Conservation (phyloP, 108 stramenopile species). For the Skeletonema marinoi region DNA sequence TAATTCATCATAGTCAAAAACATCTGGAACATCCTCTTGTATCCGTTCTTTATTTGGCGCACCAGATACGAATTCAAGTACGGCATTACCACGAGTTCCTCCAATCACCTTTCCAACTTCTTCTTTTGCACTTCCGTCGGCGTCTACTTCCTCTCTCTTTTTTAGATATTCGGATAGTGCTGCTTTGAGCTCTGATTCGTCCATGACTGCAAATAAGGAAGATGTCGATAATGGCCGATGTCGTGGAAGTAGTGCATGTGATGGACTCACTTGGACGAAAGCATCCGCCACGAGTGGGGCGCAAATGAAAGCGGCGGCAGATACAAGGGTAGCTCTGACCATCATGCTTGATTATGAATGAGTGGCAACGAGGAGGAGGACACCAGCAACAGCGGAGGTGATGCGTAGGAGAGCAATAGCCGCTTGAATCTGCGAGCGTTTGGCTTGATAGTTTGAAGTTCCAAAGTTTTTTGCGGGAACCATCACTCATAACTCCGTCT, state of each 20-base stretch:
- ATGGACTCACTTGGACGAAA: background rate
- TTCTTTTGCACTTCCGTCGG: constrained; percentile 67
- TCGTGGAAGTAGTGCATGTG: background rate
- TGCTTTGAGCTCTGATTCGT: constrained; percentile 58
- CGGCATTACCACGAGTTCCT: constrained; percentile 75
- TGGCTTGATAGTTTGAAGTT: no score
- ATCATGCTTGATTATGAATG: no score
- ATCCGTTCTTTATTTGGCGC: constrained; percentile 70
- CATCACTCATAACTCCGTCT: no score
- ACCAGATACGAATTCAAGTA: constrained; percentile 77
- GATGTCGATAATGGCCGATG: background rate
- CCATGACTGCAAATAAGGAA: background rate
- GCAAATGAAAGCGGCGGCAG: background rate
- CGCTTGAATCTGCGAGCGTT: no score
- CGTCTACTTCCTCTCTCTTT: constrained; percentile 65
- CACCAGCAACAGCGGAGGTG: no score
- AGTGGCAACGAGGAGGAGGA: no score
- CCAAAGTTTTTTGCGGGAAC: no score
- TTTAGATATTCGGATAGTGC: constrained; percentile 67
- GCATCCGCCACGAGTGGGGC: background rate
- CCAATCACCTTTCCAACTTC: constrained; percentile 74
- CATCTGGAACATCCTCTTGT: constrained; percentile 63
- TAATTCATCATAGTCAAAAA: constrained; percentile 82
- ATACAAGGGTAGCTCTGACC: background rate
- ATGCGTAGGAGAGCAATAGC: no score